Evolutionary conservation across 2,329 filamentous ascomycete species (phyloP).

Genomic region (Elsinoe ampelina): DNA sequence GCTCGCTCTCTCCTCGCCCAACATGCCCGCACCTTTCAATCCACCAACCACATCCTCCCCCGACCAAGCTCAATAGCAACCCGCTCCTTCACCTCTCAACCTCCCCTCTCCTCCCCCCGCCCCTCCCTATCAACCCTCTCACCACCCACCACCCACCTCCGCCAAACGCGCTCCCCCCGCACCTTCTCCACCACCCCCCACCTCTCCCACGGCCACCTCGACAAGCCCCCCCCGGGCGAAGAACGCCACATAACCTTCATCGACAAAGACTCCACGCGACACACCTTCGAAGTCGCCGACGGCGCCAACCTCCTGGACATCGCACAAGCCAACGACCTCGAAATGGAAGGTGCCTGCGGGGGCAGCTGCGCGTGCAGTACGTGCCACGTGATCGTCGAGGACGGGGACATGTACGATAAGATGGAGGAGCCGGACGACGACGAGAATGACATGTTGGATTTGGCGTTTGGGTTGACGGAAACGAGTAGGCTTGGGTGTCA

Average conservation of each 20-base stretch:
- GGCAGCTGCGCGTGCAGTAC: constrained; percentile 90
- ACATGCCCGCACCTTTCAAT: background rate
- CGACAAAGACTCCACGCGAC: constrained; percentile 72
- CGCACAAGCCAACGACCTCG: constrained; percentile 85
- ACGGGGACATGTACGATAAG: constrained; percentile 48
- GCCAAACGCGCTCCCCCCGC: constrained; percentile 25
- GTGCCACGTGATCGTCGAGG: constrained; percentile 77
- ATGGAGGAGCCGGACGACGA: constrained; percentile 40
- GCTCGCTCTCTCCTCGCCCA: background rate
- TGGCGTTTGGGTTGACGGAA: constrained; percentile 83
- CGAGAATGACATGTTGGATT: constrained; percentile 77
- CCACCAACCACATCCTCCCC: background rate
- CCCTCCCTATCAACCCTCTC: background rate
- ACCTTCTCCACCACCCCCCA: constrained; percentile 57
- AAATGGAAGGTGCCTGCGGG: constrained; percentile 97
- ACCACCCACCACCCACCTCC: background rate
- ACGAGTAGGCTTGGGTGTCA: constrained; percentile 79
- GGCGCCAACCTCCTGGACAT: constrained; percentile 94
- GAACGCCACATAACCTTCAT: constrained; percentile 87
- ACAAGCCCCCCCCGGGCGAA: constrained; percentile 78
- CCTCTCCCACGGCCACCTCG: constrained; percentile 66
- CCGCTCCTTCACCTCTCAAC: constrained; percentile 11
- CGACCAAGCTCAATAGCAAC: constrained; percentile 12
- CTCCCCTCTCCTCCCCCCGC: background rate
- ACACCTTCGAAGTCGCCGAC: constrained; percentile 69